Evolutionary conservation across 495 filamentous ascomycete genomes (phyloP).

Genomic region (Penicillium malachiteum): DNA sequence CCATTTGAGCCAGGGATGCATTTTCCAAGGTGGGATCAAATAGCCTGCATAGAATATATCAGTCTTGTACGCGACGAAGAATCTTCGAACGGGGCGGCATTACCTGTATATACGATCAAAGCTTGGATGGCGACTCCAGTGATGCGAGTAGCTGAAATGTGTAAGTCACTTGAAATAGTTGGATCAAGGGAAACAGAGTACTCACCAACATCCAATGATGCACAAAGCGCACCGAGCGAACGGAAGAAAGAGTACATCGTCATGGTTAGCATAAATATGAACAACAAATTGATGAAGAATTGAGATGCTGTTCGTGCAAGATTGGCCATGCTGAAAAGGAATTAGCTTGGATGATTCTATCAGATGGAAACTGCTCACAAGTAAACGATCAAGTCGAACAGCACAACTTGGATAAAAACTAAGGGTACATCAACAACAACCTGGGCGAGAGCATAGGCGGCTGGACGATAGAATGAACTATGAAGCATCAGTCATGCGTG

Average conservation of each 20-base stretch:
- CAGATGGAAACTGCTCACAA: conserved; percentile 39
- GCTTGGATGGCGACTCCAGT: conserved; percentile 63
- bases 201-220: conserved; percentile 57
- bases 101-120: conserved; percentile 71
- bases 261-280: conserved; percentile 62
- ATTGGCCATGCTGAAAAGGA: conserved; percentile 47
- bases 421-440: conserved; percentile 75
- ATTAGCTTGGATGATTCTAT: not conserved
- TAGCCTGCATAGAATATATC: conserved; percentile 51
- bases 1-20: conserved; percentile 84
- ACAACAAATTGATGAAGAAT: conserved; percentile 77
- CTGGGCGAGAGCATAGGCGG: conserved; percentile 75
- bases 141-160: conserved; percentile 42
- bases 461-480: conserved; percentile 75
- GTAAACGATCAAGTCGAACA: conserved; percentile 78
- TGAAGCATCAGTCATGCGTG: not conserved
- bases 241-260: conserved; percentile 80
- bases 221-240: conserved; percentile 62
- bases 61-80: not conserved
- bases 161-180: too few relatives aligned
- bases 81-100: not conserved
- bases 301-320: conserved; percentile 69
- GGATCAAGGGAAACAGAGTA: too few relatives aligned
- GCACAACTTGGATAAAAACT: conserved; percentile 62
- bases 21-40: conserved; percentile 66